These are phyloP conservation scores for Phytophthora ohioensis DNA, from an alignment of 352 stramenopile species.

Conservation along the genomic window DNA sequence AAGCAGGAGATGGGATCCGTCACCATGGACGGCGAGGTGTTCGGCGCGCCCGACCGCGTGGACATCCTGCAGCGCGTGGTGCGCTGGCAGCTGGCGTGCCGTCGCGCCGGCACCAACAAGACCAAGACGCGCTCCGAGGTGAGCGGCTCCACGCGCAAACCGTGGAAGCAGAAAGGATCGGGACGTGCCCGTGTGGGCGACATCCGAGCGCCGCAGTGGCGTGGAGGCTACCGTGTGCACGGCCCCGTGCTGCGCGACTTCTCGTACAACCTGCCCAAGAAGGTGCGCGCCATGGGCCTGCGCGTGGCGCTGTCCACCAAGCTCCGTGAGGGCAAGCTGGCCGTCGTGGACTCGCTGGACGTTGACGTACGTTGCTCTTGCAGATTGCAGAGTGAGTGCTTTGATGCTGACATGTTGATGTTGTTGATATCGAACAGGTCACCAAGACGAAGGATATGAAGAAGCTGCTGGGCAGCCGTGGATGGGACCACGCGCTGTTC, in stretches of 20 bases:
- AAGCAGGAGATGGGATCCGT: conserved; percentile 50
- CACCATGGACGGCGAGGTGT: conserved; percentile 76
- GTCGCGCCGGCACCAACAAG: conserved; percentile 88
- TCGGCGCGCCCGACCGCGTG: conserved; percentile 77
- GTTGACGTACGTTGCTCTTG: conserved; percentile 60
- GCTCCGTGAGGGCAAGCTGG: conserved; percentile 88
- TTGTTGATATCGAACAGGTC: conserved; percentile 46
- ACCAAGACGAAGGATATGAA: conserved; percentile 92
- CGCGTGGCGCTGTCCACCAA: conserved; percentile 89
- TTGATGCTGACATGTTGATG: conserved; percentile 8
- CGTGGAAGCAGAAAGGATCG: conserved; percentile 90
- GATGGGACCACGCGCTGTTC: conserved; percentile 90
- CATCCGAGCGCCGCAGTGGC: conserved; percentile 87
- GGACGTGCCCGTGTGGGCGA: conserved; percentile 89
- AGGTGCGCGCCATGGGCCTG: conserved; percentile 88
- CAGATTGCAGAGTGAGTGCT: neutral
- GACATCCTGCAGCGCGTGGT: conserved; percentile 91
- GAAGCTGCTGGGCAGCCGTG: conserved; percentile 73
- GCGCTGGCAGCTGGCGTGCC: conserved; percentile 87
- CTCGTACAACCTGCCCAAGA: conserved; percentile 90
- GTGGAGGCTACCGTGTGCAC: conserved; percentile 86
- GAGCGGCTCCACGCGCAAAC: conserved; percentile 88
- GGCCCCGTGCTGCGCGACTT: conserved; percentile 87
- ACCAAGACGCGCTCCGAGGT: conserved; percentile 90
- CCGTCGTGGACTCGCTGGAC: conserved; percentile 80